Evolutionary conservation across 2,329 filamentous ascomycete species (phyloP), one percentile per base, ranked within the genome.

Genomic region (Trichoderma hamatum): DNA sequence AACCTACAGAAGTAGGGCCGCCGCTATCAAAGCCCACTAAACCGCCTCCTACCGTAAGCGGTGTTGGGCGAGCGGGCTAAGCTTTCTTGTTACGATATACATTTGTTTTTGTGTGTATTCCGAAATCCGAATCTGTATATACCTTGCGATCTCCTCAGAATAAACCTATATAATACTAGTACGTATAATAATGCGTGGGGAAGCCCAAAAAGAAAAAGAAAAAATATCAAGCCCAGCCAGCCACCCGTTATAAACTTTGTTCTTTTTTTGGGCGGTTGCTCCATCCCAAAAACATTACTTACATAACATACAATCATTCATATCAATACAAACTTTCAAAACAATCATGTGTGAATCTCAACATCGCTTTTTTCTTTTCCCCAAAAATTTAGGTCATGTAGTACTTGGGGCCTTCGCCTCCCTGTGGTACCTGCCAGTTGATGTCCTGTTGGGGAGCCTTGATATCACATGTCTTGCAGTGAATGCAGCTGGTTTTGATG

Each of bases 401-500:
- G 77, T 91, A 91, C 79, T 91, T 90, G 43, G 89, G 89, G 1
- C 89, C 89, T 74, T 90, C 96, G 63, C 95, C 96, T 73, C 96
- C 94, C 78, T 97, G 94, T 7, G 96, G 96, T 36, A 96, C 96
- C 74, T 93, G 89, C 93, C 93, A 97, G 80, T 97, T 97, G 81
- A 99, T 98, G 78, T 98, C 96, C 83, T 99, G 96, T 71, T 90
- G 88, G 9, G 96, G 96, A 19, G 93, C 95, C 84, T 99, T 99
- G 83, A 99, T 99, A 80, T 99, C 96, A 80, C 96, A 99, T 16
- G 96, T 99, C 87, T 99, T 99, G 86, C 96, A 99, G 82, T 99
- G 96, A 73, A 99, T 97, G 80, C 96, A 99, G 82, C 94, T 97
- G 74, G 51, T 16, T 13, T 19, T 6, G 11, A 13, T 11, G 64